A percentile compares a stretch with the other conserved stretches of the same genome.
phyloP scores from a whole-genome alignment of 345 rosid species.

The Salix dunnii region DNA sequence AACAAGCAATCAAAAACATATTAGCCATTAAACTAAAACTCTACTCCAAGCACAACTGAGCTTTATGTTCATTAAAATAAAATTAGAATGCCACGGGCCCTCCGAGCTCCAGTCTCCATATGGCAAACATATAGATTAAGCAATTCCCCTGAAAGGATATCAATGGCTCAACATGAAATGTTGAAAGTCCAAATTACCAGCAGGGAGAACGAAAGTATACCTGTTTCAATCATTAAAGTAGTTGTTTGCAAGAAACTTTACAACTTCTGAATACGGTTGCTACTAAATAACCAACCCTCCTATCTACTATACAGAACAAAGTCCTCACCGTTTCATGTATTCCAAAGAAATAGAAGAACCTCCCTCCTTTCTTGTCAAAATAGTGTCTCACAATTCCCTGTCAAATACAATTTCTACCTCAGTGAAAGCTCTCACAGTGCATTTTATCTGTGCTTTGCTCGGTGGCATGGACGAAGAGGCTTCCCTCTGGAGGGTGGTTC shows the following conservation, averaged over 20 bases:
- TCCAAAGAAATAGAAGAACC: background rate
- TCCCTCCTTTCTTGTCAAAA: background rate
- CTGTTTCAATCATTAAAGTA: background rate
- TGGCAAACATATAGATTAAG: too few relatives aligned
- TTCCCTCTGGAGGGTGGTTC: background rate
- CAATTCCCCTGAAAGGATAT: background rate
- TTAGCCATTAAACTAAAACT: too few relatives aligned
- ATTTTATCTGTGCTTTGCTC: background rate
- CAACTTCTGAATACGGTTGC: background rate
- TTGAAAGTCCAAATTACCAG: background rate
- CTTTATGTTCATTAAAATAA: too few relatives aligned
- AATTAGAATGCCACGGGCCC: too few relatives aligned
- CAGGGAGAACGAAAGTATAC: background rate
- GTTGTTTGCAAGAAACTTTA: background rate
- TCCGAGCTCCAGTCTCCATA: too few relatives aligned
- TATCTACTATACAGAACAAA: slow-evolving; percentile 14
- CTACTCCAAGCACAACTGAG: too few relatives aligned
- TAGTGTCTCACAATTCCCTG: background rate
- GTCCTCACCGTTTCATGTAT: slow-evolving; percentile 9
- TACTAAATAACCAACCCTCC: background rate
- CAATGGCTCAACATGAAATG: background rate
- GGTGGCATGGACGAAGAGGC: background rate
- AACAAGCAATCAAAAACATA: too few relatives aligned
- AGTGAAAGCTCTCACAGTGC: background rate
- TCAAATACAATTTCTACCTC: background rate